Evolutionary conservation across 1,284 basidiomycete species (phyloP), one percentile per base, ranked within the genome.

Genomic region (Porodaedalea pini): DNA sequence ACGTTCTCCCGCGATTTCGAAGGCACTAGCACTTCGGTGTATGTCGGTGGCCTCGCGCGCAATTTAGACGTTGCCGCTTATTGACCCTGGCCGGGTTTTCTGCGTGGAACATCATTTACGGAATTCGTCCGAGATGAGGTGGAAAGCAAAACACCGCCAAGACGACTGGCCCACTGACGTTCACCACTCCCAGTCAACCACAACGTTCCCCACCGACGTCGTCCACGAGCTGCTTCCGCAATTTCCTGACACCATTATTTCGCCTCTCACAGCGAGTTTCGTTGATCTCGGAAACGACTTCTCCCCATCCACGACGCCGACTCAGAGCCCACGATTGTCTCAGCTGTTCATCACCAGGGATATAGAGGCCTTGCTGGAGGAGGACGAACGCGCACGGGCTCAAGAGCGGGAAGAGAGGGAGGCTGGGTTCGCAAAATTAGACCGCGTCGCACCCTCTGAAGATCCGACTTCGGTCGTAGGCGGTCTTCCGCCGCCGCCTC

Each of bases 291-390:
- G 27, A 8, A 36, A 15, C 31, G 44, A 56, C 25, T 2, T 41
- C 15, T 27, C 39, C 27, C 37, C 25, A 21, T 41, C 19, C 2
- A 10, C 54, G 19, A 49, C 45, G 29, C 34, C 50, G 13, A 37
- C 19, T 21, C 45, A 13, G 21, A 47, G 45, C 40, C 48, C 47
- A 23, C 34, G 23, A 17, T 34, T 54, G 19, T 36, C 34, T 15
- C 17, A 15, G 19, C 68, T 85, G 51, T 69, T 75, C 19, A 86
- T 86, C 58, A 83, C 82, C 2, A 77, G 80, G 0, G 78, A 86
- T 66, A 77, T 85, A 47, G 78, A 83, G 61, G 84, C 84, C 7
- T 66, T 86, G 7, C 72, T 86, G 57, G 77, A 83, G 64, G 78
- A 82, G 62, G 83, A 84, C 57, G 81, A 83, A 56, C 73, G 73